These are phyloP conservation scores for Blastobotrys capitulatus DNA, from an alignment of 1,139 yeast genomes.

Conservation along the genomic window DNA sequence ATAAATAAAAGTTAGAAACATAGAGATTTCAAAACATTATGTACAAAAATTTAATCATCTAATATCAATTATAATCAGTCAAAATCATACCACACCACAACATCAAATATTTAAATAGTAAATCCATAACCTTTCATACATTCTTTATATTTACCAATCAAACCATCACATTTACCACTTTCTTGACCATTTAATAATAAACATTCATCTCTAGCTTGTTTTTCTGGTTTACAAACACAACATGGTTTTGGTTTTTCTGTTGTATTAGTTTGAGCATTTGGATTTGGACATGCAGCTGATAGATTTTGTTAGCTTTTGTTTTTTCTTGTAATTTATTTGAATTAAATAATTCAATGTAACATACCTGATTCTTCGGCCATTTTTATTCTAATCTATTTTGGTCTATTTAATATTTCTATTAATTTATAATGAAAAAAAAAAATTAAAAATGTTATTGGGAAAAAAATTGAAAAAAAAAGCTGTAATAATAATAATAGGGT, in stretches of 20 bases:
- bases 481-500: too few species aligned
- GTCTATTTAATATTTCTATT: neutral
- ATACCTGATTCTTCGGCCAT: conserved; percentile 2
- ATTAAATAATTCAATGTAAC: neutral
- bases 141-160: conserved; percentile 64
- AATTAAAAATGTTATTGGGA: too few species aligned
- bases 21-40: too few species aligned
- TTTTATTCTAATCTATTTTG: neutral
- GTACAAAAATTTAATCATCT: too few species aligned
- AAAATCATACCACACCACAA: neutral
- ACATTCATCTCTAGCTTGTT: conserved; percentile 81
- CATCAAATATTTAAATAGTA: conserved; percentile 30
- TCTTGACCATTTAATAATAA: conserved; percentile 78
- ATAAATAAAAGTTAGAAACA: too few species aligned
- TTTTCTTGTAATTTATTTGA: neutral
- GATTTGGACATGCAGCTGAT: neutral
- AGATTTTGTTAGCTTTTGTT: neutral
- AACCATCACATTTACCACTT: conserved; percentile 69
- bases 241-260: conserved; percentile 75
- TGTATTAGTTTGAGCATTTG: neutral
- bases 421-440: too few species aligned
- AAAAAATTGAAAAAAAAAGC: too few species aligned
- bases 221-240: conserved; percentile 89
- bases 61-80: too few species aligned
- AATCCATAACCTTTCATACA: conserved; percentile 96